Evolutionary conservation across 495 filamentous ascomycete species (phyloP).

Genomic region (Hypoxylon subgilvum): DNA sequence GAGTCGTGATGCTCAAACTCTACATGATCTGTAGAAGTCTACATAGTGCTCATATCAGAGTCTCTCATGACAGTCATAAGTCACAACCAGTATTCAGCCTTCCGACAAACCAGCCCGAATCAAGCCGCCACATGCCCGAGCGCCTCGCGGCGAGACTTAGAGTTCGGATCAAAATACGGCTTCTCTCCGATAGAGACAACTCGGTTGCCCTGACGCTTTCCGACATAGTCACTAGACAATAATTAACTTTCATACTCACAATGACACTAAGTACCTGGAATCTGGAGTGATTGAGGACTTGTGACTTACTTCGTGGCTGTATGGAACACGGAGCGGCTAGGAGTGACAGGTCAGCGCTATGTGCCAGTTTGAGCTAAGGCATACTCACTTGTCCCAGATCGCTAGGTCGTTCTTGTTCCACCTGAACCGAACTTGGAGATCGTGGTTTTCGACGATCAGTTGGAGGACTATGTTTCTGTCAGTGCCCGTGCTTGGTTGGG

Average conservation of each 20-base stretch:
- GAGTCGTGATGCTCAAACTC: too few relatives aligned
- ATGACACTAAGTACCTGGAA: neutral
- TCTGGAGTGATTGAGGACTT: too few relatives aligned
- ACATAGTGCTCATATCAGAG: too few relatives aligned
- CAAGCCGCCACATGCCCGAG: conserved; percentile 43
- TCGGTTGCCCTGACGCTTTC: conserved; percentile 64
- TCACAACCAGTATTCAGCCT: too few relatives aligned
- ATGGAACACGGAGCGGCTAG: conserved; percentile 67
- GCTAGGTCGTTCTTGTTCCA: conserved; percentile 69
- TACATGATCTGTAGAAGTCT: too few relatives aligned
- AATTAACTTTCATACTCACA: neutral
- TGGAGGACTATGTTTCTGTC: conserved; percentile 52
- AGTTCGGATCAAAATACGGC: conserved; percentile 66
- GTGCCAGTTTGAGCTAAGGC: neutral
- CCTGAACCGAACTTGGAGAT: conserved; percentile 70
- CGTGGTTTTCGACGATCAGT: conserved; percentile 72
- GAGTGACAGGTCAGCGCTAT: neutral
- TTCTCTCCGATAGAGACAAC: conserved; percentile 69
- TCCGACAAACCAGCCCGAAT: neutral
- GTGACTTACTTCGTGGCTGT: conserved; percentile 57
- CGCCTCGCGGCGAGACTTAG: conserved; percentile 63
- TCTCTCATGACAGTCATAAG: too few relatives aligned
- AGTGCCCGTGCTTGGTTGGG: neutral
- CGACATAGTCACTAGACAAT: conserved; percentile 56
- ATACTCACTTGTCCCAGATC: conserved; percentile 68